These are phyloP conservation scores for Rhodotorula sp. DNA, from an alignment of 1,284 basidiomycete genomes.

Conservation along the genomic window DNA sequence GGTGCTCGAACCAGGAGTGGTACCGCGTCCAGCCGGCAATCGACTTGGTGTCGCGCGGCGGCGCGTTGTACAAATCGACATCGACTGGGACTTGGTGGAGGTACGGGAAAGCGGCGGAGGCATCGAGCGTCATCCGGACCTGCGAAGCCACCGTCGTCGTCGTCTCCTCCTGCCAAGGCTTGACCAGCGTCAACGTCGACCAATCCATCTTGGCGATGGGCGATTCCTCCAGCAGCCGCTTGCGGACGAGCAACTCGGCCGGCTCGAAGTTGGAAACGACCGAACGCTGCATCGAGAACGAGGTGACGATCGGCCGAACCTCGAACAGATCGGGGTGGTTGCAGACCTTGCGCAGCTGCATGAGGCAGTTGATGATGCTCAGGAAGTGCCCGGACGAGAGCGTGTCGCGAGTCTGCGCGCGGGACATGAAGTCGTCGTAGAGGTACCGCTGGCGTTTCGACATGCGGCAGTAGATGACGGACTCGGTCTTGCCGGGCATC, in stretches of 20 bases:
- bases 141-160: slow-evolving; percentile 59
- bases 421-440: slow-evolving; percentile 97
- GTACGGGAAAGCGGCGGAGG: slow-evolving; percentile 58
- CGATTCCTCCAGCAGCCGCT: slow-evolving; percentile 59
- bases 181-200: slow-evolving; percentile 65
- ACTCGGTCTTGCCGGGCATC: slow-evolving; percentile 91
- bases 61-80: slow-evolving; percentile 40
- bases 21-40: slow-evolving; percentile 69
- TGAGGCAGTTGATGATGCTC: slow-evolving; percentile 88
- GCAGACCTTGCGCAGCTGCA: slow-evolving; percentile 79
- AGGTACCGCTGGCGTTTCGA: slow-evolving; percentile 94
- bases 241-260: slow-evolving; percentile 78
- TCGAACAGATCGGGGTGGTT: slow-evolving; percentile 82
- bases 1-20: slow-evolving; percentile 59
- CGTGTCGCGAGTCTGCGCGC: slow-evolving; percentile 81
- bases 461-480: slow-evolving; percentile 84
- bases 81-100: slow-evolving; percentile 23
- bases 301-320: slow-evolving; percentile 87
- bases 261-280: slow-evolving; percentile 83
- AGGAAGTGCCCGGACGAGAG: slow-evolving; percentile 78
- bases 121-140: slow-evolving; percentile 62
- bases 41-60: slow-evolving; percentile 64
- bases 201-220: slow-evolving; percentile 56
- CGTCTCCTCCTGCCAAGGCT: slow-evolving; percentile 52
- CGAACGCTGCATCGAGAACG: slow-evolving; percentile 79